Evolutionary conservation across 441 rosid species (phyloP).

Genomic region (Viola pubescens): DNA sequence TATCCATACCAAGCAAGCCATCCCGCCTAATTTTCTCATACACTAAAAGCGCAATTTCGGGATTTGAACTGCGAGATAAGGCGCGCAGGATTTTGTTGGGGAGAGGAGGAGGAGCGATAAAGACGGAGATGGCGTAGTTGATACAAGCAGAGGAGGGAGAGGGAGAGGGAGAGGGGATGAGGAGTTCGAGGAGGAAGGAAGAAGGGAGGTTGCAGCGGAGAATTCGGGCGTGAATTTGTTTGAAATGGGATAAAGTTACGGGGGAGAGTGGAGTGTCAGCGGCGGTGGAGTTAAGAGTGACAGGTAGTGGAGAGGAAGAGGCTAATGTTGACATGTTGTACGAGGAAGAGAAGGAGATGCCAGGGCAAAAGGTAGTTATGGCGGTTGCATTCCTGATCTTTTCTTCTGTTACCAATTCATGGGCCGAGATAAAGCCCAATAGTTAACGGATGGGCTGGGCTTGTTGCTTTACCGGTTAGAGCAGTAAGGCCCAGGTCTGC

Average conservation of each 20-base stretch:
- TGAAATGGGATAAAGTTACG: slow-evolving; percentile 24
- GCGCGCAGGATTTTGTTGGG: slow-evolving; percentile 33
- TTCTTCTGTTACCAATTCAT: no score
- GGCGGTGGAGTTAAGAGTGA: slow-evolving; percentile 10
- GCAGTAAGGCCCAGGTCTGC: not conserved
- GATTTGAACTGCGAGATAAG: slow-evolving; percentile 29
- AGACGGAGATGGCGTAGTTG: slow-evolving; percentile 32
- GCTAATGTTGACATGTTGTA: not conserved
- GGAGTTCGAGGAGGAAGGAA: slow-evolving; percentile 23
- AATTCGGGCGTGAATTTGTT: slow-evolving; percentile 41
- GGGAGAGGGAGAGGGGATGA: slow-evolving; percentile 22
- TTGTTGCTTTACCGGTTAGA: not conserved
- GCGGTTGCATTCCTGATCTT: not conserved
- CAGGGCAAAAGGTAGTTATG: not conserved
- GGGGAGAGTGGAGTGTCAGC: slow-evolving; percentile 3
- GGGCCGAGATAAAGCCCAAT: not conserved
- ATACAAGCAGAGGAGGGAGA: slow-evolving; percentile 17
- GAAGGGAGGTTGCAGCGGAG: slow-evolving; percentile 22
- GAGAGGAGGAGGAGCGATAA: slow-evolving; percentile 22
- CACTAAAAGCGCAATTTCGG: slow-evolving; percentile 24
- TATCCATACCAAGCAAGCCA: slow-evolving; percentile 28
- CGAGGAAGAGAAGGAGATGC: no score
- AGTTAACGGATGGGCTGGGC: not conserved
- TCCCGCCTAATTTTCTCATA: slow-evolving; percentile 30
- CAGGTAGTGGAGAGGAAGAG: not conserved